A percentile compares a stretch with the other conserved stretches of the same genome.
Conservation (phyloP, 495 filamentous ascomycete species). For the Amniculicola lignicola region DNA sequence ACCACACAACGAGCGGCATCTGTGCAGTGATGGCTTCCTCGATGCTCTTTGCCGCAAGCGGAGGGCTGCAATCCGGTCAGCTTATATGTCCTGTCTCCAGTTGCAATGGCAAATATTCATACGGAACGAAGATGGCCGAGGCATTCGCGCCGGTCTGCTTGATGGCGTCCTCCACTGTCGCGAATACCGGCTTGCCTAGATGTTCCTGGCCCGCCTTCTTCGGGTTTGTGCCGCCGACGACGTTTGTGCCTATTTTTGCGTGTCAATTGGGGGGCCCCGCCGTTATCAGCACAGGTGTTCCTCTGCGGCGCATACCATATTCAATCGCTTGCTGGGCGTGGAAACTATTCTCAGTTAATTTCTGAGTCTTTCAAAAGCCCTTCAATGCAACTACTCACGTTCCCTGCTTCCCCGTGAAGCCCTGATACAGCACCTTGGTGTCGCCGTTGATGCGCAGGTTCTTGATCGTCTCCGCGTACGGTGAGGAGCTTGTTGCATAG, state of each 20-base stretch:
- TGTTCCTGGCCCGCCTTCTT: slow-evolving; percentile 93
- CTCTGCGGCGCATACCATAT: slow-evolving; percentile 64
- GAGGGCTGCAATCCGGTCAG: slow-evolving; percentile 58
- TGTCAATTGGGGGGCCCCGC: slow-evolving; percentile 40
- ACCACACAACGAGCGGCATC: slow-evolving; percentile 88
- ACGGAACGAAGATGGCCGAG: slow-evolving; percentile 97
- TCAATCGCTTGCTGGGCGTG: slow-evolving; percentile 97
- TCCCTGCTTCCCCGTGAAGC: slow-evolving; percentile 98
- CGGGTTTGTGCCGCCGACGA: slow-evolving; percentile 97
- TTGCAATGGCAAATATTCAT: slow-evolving; percentile 40
- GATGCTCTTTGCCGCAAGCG: slow-evolving; percentile 88
- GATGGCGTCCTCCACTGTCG: slow-evolving; percentile 79
- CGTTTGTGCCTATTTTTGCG: slow-evolving; percentile 71
- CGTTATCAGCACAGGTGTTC: slow-evolving; percentile 26
- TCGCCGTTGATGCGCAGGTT: slow-evolving; percentile 91
- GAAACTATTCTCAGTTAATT: slow-evolving; percentile 65
- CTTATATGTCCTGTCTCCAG: not conserved
- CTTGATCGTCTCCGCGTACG: slow-evolving; percentile 77
- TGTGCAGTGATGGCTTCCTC: slow-evolving; percentile 95
- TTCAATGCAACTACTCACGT: slow-evolving; percentile 63
- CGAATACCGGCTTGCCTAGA: slow-evolving; percentile 91
- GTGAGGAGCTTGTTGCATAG: slow-evolving; percentile 65
- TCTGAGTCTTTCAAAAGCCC: not conserved
- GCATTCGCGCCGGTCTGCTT: slow-evolving; percentile 88
- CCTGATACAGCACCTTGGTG: slow-evolving; percentile 94